phyloP scores from a whole-genome alignment of 352 stramenopile genomes.

The Phytophthora pisi region DNA sequence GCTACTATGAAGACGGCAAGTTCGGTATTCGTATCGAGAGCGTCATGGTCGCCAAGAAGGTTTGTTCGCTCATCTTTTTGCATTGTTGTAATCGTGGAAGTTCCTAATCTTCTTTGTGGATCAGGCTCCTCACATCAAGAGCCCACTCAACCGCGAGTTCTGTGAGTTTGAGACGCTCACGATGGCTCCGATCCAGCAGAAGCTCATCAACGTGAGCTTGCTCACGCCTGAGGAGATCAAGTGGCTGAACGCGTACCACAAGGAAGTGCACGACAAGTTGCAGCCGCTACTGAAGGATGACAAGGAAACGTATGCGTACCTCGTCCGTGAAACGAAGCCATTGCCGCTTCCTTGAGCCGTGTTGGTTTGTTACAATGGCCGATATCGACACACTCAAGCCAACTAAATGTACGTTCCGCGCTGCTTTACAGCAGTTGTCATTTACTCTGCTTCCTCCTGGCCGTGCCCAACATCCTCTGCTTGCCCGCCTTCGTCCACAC shows the following conservation, averaged over 20 bases:
- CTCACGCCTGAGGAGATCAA: conserved; percentile 92
- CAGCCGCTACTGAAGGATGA: conserved; percentile 84
- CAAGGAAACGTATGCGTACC: conserved; percentile 70
- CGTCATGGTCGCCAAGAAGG: conserved; percentile 94
- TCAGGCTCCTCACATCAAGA: conserved; percentile 65
- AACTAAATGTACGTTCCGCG: not conserved
- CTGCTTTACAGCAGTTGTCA: not conserved
- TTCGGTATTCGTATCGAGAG: conserved; percentile 99
- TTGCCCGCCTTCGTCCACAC: not conserved
- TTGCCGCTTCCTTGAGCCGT: conserved; percentile 37
- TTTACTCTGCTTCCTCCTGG: not conserved
- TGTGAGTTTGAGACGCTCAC: conserved; percentile 97
- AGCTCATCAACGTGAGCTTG: conserved; percentile 94
- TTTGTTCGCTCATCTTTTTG: conserved; percentile 27
- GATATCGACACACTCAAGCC: not conserved
- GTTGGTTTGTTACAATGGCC: conserved; percentile 1
- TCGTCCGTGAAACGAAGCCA: conserved; percentile 77
- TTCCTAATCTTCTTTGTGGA: not conserved
- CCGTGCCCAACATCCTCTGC: conserved; percentile 2
- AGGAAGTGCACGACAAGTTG: conserved; percentile 92
- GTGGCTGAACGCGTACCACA: conserved; percentile 97
- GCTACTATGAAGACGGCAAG: conserved; percentile 97
- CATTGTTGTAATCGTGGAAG: not conserved
- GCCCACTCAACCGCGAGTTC: conserved; percentile 86
- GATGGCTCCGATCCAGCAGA: conserved; percentile 98